Evolutionary conservation across 2,329 filamentous ascomycete species (phyloP), one percentile per base, ranked within the genome.

Genomic region (Nothomitra cinnamomea): DNA sequence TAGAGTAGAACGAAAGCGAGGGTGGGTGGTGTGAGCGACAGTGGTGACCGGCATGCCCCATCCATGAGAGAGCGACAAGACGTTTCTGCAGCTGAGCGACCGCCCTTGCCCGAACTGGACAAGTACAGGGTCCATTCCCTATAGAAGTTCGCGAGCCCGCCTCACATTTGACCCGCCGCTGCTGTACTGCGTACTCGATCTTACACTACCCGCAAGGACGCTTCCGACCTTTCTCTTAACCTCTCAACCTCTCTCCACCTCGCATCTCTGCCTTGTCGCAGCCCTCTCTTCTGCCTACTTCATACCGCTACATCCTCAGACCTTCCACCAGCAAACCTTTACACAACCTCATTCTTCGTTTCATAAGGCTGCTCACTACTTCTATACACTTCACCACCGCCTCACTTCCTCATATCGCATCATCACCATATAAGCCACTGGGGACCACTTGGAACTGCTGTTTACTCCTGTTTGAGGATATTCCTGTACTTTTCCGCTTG

Each of bases 281-380:
- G 32, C 25, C 38, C 25, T 38, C 49, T 49, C 32, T 51, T 51
- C 50, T 52, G 35, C 50, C 50, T 40, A 52, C 50, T 43, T 40
- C 35, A 32, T 32, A 15, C 22, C 6, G 28, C 24, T 17, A 6
- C n/a, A 21, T 21, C 25, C 45, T 28, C 22, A 8, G 24, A 17
- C 45, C 25, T 21, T 17, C 45, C 25, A 2, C 17, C 45, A 4
- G 12, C 24, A 24, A 24, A 28, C 24, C 10, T 28, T 24, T 35
- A 17, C 12, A 5, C n/a, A 35, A 5, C 17, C 38, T 41, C 17
- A 41, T 41, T 24, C 10, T 17, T 2, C 25, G 28, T 49, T 10
- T 17, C 43, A 25, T 15, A 41, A 41, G 13, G 17, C 38, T 41
- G 13, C 21, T 8, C n/a, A 32, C 25, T 10, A 24, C n/a, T 13